Evolutionary conservation across 305 asterid genomes (phyloP), one percentile per base, ranked within the genome.

Genomic region (Plantago lanceolata): DNA sequence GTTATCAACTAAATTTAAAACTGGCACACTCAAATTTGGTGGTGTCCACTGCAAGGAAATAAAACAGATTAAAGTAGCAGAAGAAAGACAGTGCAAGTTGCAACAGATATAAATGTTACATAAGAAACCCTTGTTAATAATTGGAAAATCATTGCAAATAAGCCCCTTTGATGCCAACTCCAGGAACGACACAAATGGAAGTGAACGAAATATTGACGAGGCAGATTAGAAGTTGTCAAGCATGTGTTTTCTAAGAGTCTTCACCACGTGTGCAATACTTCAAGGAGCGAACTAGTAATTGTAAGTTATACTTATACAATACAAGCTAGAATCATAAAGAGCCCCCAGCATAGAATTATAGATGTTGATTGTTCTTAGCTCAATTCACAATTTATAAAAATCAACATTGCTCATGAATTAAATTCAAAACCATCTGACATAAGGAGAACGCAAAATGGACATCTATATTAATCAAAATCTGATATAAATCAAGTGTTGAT

Each of bases 31-130:
- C 72, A 93, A 75, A 71, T 93, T 93, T 62, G 96, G 95, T 0
- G 99, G 97, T 53, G 89, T 79, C 99, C 99, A 93, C 99, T 93
- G 95, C 87, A 81, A 73, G 73, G 64, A 73, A 37, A 50, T 8
- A 56, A 59, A 13, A 56, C 56, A 60, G 63, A 57, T 67, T 37
- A 68, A 61, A 67, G 55, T 67, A 68, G 75, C 78, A 70, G 26
- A 47, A 52, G 67, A 24, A 52, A 60, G 67, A 68, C 47, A 52
- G 50, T 48, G 26, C 44, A n/a, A n/a, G n/a, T n/a, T n/a, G n/a
- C n/a, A 54, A 59, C 47, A 64, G 50, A 44, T 37, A 61, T 4
- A 59, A n/a, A 68, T 55, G 37, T n/a, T 14, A 19, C 68, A 37
- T 53, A 65, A 55, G 35, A 61, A 57, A 67, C 65, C 60, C 58